phyloP scores from a whole-genome alignment of 176 grass and related monocot genomes.

The Tuctoria greenei region DNA sequence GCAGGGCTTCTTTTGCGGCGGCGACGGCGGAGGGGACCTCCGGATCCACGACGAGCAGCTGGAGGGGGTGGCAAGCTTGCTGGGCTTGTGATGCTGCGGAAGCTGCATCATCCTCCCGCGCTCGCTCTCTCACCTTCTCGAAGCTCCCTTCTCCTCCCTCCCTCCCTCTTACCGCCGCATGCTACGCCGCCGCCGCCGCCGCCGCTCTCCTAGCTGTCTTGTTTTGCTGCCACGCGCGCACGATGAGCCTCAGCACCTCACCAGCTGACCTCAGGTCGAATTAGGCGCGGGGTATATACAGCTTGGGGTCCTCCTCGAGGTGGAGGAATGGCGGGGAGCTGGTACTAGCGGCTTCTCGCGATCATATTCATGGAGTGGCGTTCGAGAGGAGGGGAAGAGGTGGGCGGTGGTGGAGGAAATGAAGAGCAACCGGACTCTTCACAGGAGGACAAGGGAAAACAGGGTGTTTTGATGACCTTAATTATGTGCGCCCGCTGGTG shows the following conservation, averaged over 20 bases:
- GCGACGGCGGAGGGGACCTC: constrained; percentile 50
- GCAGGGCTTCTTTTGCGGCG: constrained; percentile 49
- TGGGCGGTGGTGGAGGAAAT: constrained; percentile 30
- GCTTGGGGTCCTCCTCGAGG: not conserved
- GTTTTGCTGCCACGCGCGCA: constrained; percentile 10
- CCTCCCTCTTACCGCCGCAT: constrained; percentile 23
- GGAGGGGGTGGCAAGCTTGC: constrained; percentile 25
- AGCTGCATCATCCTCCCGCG: constrained; percentile 37
- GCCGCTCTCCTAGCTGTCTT: not conserved
- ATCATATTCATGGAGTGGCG: constrained; percentile 33
- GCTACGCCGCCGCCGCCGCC: constrained; percentile 28
- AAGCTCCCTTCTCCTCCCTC: constrained; percentile 25
- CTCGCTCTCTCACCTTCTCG: not conserved
- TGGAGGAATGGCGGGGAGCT: not conserved
- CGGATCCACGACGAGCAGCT: constrained; percentile 51
- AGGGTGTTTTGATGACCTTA: constrained; percentile 34
- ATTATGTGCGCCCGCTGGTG: constrained; percentile 30
- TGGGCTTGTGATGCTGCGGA: constrained; percentile 48
- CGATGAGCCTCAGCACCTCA: not conserved
- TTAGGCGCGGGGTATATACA: constrained; percentile 15
- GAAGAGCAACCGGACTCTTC: constrained; percentile 26
- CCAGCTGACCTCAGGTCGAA: constrained; percentile 16
- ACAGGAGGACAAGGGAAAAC: constrained; percentile 52
- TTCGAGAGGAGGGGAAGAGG: not conserved
- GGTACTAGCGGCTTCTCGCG: constrained; percentile 33